A percentile compares a stretch with the other conserved stretches of the same genome.
Conservation (phyloP, 2,329 filamentous ascomycete species). For the Sphaerostilbella broomeana region DNA sequence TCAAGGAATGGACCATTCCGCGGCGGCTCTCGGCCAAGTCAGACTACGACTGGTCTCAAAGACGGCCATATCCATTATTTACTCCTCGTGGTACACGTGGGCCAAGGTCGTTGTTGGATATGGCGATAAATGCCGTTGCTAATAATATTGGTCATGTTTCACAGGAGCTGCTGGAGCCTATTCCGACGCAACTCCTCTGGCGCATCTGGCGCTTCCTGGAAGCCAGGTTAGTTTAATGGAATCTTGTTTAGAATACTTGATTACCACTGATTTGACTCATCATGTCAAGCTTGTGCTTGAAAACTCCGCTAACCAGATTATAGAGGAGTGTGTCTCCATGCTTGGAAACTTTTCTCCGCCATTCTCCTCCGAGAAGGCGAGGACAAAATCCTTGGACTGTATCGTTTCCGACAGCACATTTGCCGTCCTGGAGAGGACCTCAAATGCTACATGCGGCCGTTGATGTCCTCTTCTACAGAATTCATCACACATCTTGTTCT, state of each 20-base stretch:
- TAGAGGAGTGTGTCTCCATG: slow-evolving; percentile 33
- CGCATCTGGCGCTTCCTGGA: slow-evolving; percentile 35
- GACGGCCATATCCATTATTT: slow-evolving; percentile 23
- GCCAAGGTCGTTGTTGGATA: slow-evolving; percentile 32
- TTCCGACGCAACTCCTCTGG: slow-evolving; percentile 31
- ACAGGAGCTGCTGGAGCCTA: slow-evolving; percentile 25
- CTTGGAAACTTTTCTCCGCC: slow-evolving; percentile 35
- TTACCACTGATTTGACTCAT: background rate
- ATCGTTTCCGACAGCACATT: slow-evolving; percentile 35
- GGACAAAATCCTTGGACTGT: slow-evolving; percentile 31
- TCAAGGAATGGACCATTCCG: slow-evolving; percentile 31
- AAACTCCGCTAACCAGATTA: slow-evolving; percentile 1
- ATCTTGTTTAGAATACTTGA: too few species aligned
- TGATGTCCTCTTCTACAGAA: slow-evolving; percentile 30
- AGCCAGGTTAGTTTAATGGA: slow-evolving; percentile 28
- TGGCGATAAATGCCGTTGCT: slow-evolving; percentile 32
- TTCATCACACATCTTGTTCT: slow-evolving; percentile 38
- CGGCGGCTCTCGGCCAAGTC: slow-evolving; percentile 20
- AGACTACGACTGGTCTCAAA: slow-evolving; percentile 32
- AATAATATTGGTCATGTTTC: slow-evolving; percentile 32
- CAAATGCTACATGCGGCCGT: slow-evolving; percentile 30
- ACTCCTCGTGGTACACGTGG: slow-evolving; percentile 25
- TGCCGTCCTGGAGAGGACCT: slow-evolving; percentile 30
- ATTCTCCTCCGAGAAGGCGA: slow-evolving; percentile 27
- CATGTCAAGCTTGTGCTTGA: background rate